Evolutionary conservation across 2,329 filamentous ascomycete species (phyloP), one percentile per base, ranked within the genome.

Genomic region (Monilinia polystroma): DNA sequence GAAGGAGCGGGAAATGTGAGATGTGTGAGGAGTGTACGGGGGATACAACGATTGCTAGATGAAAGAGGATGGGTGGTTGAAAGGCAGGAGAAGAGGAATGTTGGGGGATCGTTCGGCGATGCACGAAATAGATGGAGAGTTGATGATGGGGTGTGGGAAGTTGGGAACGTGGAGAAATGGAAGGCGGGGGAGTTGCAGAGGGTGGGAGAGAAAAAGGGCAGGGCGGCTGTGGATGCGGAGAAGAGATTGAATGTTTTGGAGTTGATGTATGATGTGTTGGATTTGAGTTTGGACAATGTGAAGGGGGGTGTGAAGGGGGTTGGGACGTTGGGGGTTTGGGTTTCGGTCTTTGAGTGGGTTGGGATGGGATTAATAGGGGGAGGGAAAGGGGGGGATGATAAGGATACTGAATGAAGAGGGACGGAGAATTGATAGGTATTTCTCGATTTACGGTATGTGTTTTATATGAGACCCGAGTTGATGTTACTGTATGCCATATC

Each of bases 121-220:
- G 5, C 5, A 35, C 4, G 5, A 8, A 35, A 35, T 3, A 29
- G 29, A 35, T 35, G 83, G 26, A 80, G 75, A 3, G 67, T 85
- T 69, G 64, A 75, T 35, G 83, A 85, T 73, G 83, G 79, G 45
- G 68, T 71, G 66, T 83, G 83, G 83, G 81, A 85, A 71, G 76
- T 79, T 1, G 73, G 69, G 16, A 63, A 43, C 11, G 72, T 76
- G 20, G 72, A 78, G 4, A 71, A 79, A 54, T 60, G 71, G 66
- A 66, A 56, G 23, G 71, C 69, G 35, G 59, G 71, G 26, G 67
- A 68, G 12, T 80, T 80, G 63, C 43, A 77, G 35, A 70, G 73
- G 4, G 75, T 78, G 35, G 70, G 81, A 6, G 75, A 78, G 7
- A 68, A 74, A 20, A 66, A 69, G 1, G 70, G 77, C 0, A 55